A percentile compares a stretch with the other conserved stretches of the same genome.
These are phyloP conservation scores for Kockiozyma suomiensis DNA, from an alignment of 805 yeast genomes.

Conservation along the genomic window DNA sequence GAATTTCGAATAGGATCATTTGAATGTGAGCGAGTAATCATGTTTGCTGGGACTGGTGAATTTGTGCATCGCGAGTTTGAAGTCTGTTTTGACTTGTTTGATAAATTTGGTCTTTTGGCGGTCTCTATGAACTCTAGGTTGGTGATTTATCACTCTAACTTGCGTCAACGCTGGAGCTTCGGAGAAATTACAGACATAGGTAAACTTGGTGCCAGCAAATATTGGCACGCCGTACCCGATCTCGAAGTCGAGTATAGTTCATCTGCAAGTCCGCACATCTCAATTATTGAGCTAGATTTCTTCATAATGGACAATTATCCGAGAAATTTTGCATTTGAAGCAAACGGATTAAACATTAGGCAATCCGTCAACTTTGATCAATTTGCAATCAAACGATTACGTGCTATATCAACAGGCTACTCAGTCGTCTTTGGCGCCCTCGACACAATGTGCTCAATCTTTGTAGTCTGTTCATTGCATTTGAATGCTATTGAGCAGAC, in stretches of 20 bases:
- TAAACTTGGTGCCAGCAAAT: neutral
- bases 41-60: conserved; percentile 30
- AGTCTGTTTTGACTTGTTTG: conserved; percentile 23
- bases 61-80: conserved; percentile 3
- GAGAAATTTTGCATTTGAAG: neutral
- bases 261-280: neutral
- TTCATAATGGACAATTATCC: conserved; percentile 15
- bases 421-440: conserved; percentile 23
- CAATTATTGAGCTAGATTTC: conserved; percentile 24
- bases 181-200: neutral
- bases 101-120: conserved; percentile 13
- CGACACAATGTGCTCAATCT: conserved; percentile 1
- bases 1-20: conserved; percentile 20
- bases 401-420: conserved; percentile 13
- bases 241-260: conserved; percentile 9
- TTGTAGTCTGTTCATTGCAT: conserved; percentile 11
- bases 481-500: conserved; percentile 9
- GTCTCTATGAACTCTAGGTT: conserved; percentile 24
- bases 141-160: conserved; percentile 4
- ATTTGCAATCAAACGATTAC: conserved; percentile 11
- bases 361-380: conserved; percentile 11
- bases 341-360: neutral
- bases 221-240: conserved; percentile 20
- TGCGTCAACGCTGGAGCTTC: neutral
- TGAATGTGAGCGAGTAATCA: neutral